phyloP scores from a whole-genome alignment of 108 stramenopile genomes.

The Parietichytrium sp. region DNA sequence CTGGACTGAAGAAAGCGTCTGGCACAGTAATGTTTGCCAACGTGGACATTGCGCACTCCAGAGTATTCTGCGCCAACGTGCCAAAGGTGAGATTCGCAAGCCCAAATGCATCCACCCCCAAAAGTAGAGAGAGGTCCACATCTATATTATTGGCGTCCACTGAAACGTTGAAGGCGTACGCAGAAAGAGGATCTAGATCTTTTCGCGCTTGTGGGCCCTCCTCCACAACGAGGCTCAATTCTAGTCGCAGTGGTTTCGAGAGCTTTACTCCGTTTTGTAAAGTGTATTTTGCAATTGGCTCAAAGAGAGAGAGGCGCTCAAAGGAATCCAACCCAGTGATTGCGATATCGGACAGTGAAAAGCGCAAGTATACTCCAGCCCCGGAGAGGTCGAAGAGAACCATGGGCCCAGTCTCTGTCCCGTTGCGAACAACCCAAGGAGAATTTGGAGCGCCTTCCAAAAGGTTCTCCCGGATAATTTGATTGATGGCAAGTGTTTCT shows the following conservation, averaged over 20 bases:
- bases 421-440: background rate
- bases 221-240: background rate
- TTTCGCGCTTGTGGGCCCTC: no score
- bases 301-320: background rate
- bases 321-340: conserved; percentile 5
- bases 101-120: background rate
- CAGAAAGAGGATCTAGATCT: no score
- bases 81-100: background rate
- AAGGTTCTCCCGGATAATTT: background rate
- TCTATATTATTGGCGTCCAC: background rate
- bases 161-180: background rate
- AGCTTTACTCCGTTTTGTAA: background rate
- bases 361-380: background rate
- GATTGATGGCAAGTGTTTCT: background rate
- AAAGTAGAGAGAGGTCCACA: background rate
- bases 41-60: background rate
- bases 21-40: background rate
- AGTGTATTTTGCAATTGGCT: background rate
- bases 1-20: background rate
- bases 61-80: background rate
- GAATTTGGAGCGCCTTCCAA: background rate
- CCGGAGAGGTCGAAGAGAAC: background rate
- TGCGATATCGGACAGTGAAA: background rate
- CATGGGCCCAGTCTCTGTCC: no score
- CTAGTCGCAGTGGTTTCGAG: background rate